Conservation (phyloP, 441 rosid species). For the Kokia cookei region DNA sequence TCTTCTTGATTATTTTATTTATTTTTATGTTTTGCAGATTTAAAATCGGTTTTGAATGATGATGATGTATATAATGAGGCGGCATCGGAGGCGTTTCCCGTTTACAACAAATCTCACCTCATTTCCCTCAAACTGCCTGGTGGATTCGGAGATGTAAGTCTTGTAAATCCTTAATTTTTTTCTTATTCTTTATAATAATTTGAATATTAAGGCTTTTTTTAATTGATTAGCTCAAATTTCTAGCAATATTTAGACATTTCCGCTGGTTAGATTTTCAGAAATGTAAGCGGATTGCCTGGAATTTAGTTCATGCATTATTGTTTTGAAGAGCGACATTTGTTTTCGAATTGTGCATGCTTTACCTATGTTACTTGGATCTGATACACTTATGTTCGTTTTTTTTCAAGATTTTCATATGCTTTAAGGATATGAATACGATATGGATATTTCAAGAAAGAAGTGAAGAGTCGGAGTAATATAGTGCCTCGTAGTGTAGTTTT, state of each 20-base stretch:
- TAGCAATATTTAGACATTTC: not conserved
- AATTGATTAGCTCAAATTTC: not conserved
- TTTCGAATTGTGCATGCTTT: not conserved
- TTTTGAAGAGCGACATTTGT: not conserved
- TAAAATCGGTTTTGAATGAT: conserved; percentile 64
- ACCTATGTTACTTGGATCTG: not conserved
- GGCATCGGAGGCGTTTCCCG: conserved; percentile 77
- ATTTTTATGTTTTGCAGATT: conserved; percentile 39
- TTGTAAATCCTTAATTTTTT: not conserved
- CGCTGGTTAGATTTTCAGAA: not conserved
- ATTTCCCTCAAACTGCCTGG: conserved; percentile 75
- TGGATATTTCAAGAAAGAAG: not conserved
- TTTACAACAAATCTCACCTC: conserved; percentile 85
- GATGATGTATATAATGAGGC: conserved; percentile 68
- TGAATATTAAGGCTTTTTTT: not conserved
- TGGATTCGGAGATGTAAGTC: conserved; percentile 63
- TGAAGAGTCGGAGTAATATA: not conserved
- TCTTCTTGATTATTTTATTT: not conserved
- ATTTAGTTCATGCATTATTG: not conserved
- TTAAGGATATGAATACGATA: not conserved
- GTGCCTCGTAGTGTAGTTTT: not conserved
- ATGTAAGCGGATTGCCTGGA: not conserved
- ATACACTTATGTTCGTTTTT: not conserved
- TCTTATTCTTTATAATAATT: not conserved
- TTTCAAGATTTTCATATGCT: not conserved